These are phyloP conservation scores for Colletotrichum incanum DNA, from an alignment of 2,329 filamentous ascomycete genomes.

Conservation along the genomic window DNA sequence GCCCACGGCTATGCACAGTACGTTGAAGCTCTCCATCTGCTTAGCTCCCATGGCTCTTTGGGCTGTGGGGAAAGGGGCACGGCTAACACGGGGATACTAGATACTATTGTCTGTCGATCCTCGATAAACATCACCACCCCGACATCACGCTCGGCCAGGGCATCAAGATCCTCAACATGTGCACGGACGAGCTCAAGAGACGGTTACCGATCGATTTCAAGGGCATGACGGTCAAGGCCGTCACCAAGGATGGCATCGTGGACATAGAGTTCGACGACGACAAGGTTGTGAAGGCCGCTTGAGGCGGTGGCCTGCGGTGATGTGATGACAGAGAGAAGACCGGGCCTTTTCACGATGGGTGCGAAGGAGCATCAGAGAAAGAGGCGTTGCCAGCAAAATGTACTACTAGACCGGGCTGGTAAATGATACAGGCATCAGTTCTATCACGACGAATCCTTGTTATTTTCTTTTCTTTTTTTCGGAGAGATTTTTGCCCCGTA, in stretches of 20 bases:
- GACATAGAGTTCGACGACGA: conserved; percentile 90
- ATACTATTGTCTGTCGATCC: conserved; percentile 97
- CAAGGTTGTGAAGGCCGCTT: conserved; percentile 77
- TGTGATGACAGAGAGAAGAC: conserved; percentile 39
- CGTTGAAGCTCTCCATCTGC: conserved; percentile 52
- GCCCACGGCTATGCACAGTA: conserved; percentile 98
- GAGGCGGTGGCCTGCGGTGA: conserved; percentile 45
- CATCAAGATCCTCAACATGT: conserved; percentile 93
- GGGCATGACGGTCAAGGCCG: conserved; percentile 92
- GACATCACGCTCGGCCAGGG: conserved; percentile 92
- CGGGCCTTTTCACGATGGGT: conserved; percentile 20
- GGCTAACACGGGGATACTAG: conserved; percentile 58
- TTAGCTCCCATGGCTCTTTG: not conserved
- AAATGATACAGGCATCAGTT: conserved; percentile 43
- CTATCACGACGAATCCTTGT: conserved; percentile 22
- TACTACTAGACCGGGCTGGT: conserved; percentile 45
- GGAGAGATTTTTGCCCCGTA: not conserved
- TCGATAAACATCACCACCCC: conserved; percentile 98
- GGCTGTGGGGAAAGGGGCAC: not conserved
- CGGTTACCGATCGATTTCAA: conserved; percentile 99
- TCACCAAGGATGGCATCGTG: conserved; percentile 93
- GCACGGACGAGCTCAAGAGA: conserved; percentile 96
- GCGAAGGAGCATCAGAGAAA: conserved; percentile 25
- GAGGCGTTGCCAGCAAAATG: conserved; percentile 40
- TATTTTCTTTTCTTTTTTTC: not conserved